Conservation (phyloP, 768 basidiomycete species). For the Boletus tylopilopsis region DNA sequence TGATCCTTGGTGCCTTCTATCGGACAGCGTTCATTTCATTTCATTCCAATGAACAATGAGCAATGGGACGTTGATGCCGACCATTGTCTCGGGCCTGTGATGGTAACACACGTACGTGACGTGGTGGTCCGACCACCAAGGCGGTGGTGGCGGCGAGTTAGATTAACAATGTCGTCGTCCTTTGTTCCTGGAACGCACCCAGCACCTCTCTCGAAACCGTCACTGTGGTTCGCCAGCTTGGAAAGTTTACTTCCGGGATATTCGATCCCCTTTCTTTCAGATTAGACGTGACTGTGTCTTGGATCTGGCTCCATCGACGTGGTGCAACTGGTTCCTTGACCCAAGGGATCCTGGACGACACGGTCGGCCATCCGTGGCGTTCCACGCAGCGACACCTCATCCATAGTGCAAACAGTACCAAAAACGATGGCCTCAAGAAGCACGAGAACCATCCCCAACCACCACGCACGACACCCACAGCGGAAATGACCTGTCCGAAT, state of each 20-base stretch:
- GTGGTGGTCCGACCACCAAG: slow-evolving; percentile 19
- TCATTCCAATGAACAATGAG: not conserved
- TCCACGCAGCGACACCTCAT: slow-evolving; percentile 3
- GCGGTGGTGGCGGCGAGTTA: slow-evolving; percentile 15
- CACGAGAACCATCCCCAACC: slow-evolving; percentile 5
- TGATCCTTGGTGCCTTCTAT: slow-evolving; percentile 10
- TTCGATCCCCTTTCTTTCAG: not conserved
- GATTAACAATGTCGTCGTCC: slow-evolving; percentile 1
- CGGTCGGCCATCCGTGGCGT: slow-evolving; percentile 4
- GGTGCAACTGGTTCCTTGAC: too few species aligned
- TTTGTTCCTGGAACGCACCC: slow-evolving; percentile 4
- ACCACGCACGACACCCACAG: slow-evolving; percentile 6
- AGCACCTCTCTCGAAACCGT: not conserved
- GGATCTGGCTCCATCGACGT: not conserved
- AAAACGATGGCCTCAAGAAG: slow-evolving; percentile 8
- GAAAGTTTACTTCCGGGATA: slow-evolving; percentile 1
- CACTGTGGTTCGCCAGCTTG: slow-evolving; percentile 1
- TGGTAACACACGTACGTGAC: slow-evolving; percentile 2
- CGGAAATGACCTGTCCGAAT: slow-evolving; percentile 23
- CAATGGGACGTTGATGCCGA: not conserved
- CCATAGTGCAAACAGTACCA: slow-evolving; percentile 5
- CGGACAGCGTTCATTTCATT: slow-evolving; percentile 13
- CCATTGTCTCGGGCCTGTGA: slow-evolving; percentile 1
- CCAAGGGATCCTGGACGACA: too few species aligned
- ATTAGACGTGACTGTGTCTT: slow-evolving; percentile 1